Evolutionary conservation across 257 asterid genomes (phyloP).

Genomic region (Fraxinus anomala): DNA sequence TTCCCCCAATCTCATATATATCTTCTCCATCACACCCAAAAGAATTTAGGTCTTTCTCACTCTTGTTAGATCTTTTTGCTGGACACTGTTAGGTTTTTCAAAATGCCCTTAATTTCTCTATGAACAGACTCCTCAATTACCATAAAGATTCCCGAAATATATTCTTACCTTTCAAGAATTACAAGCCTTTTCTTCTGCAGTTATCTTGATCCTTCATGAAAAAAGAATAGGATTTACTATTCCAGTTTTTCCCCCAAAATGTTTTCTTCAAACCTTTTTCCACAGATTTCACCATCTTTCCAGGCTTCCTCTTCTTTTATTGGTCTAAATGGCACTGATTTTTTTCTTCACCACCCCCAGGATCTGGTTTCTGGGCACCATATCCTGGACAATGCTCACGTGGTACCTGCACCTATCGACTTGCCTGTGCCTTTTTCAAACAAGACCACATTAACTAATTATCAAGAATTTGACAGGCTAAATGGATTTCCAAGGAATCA

Average conservation of each 20-base stretch:
- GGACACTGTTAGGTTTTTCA: neutral
- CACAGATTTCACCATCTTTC: constrained; percentile 39
- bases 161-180: neutral
- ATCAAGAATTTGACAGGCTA: constrained; percentile 2
- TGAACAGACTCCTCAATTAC: neutral
- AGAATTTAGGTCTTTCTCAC: neutral
- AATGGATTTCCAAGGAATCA: constrained; percentile 20
- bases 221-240: neutral
- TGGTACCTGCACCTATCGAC: constrained; percentile 4
- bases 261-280: constrained; percentile 38
- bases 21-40: neutral
- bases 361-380: constrained; percentile 35
- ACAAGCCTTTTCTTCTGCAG: neutral
- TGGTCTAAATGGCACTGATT: constrained; percentile 38
- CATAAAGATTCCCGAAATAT: neutral
- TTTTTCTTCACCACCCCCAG: constrained; percentile 40
- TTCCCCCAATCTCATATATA: neutral
- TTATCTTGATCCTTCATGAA: neutral
- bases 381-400: constrained; percentile 21
- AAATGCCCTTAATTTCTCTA: neutral
- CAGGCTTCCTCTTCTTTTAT: constrained; percentile 26
- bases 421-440: constrained; percentile 11
- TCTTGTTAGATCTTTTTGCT: neutral
- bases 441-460: constrained; percentile 4
- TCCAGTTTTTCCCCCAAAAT: constrained; percentile 28